A percentile compares a stretch with the other conserved stretches of the same genome.
phyloP scores from a whole-genome alignment of 2,329 filamentous ascomycete species.

The Epichloe bromicola region DNA sequence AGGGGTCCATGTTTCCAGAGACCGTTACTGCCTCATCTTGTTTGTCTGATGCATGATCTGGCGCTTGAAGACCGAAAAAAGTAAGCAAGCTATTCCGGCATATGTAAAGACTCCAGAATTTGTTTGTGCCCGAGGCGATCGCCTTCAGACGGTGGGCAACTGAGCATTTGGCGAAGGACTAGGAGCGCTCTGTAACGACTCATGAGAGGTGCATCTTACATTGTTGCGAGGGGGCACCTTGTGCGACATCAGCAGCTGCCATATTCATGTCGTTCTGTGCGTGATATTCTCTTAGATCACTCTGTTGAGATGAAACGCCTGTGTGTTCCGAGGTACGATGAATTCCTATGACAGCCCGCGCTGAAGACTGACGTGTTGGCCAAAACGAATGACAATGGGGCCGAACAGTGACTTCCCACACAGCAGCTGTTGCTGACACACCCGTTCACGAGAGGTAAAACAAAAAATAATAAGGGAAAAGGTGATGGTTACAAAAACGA shows the following conservation, averaged over 20 bases:
- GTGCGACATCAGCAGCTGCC: neutral
- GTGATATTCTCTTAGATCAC: neutral
- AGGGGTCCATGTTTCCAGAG: too few species aligned
- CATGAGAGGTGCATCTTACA: neutral
- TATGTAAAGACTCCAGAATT: too few species aligned
- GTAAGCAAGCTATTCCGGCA: too few species aligned
- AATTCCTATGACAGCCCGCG: too few species aligned
- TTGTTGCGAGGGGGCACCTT: neutral
- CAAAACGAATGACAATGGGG: neutral
- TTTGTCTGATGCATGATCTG: neutral
- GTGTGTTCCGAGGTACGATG: neutral
- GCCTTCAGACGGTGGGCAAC: too few species aligned
- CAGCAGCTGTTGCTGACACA: neutral
- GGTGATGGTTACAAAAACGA: too few species aligned
- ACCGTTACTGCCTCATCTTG: too few species aligned
- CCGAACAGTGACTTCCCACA: neutral
- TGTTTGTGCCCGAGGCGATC: too few species aligned
- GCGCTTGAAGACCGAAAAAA: neutral
- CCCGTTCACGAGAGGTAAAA: neutral
- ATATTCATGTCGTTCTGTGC: neutral
- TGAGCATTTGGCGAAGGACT: too few species aligned
- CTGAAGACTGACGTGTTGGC: neutral
- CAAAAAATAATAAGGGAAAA: too few species aligned
- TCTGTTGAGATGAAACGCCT: neutral
- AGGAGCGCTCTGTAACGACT: too few species aligned